Base-by-base conservation (phyloP, 164 flowering plant genomes). In the Santalum album region DNA sequence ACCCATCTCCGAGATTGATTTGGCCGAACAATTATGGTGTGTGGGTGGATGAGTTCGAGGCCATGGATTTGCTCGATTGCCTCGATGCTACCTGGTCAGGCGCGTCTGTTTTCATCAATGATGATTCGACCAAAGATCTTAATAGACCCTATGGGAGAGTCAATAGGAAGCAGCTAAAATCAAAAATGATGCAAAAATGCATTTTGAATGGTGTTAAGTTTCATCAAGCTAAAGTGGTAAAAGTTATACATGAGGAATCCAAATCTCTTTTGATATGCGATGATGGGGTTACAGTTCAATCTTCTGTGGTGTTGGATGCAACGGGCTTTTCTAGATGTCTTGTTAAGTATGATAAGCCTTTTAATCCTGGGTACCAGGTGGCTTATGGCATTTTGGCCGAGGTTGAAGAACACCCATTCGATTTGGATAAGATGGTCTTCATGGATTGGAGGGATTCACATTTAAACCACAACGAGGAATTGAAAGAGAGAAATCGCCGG, bases 361-460 rank as follows among this genome's bases (percentile, higher is more conserved):
- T 87, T 59, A 87, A 90, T 51, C 97, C 95, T 0, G 97, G 95
- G 6, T 90, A 84, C 67, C 97, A 90, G 69, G 87, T 87, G 56
- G 97, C 97, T 12, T 90, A 90, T 67, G 97, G 97, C 23, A 83
- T 90, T 53, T 49, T 87, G 66, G 97, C 97, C 0, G 95, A 85
- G 64, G 97, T 90, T 0, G 94, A 90, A 60, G 89, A 75, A 18
- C 97, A 90, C 51, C 96, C 96, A 2, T 90, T 83, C 75, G 96
- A 87, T 71, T 66, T 82, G 25, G 79, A 90, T 63, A 90, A 87
- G 75, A 90, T 90, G 97, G 64, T 90, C 25, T 84, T 90, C 67
- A 90, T 90, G 97, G 97, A 90, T 40, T 90, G 97, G 97, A 77
- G 97, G 68, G 95, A 87, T 60, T 78, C 90, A 9, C 95, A 90